Percentiles rank a stretch among this genome's conserved stretches.
These are phyloP conservation scores for Cladosporium sp. DNA, from an alignment of 2,329 filamentous ascomycete species.

Conservation along the genomic window DNA sequence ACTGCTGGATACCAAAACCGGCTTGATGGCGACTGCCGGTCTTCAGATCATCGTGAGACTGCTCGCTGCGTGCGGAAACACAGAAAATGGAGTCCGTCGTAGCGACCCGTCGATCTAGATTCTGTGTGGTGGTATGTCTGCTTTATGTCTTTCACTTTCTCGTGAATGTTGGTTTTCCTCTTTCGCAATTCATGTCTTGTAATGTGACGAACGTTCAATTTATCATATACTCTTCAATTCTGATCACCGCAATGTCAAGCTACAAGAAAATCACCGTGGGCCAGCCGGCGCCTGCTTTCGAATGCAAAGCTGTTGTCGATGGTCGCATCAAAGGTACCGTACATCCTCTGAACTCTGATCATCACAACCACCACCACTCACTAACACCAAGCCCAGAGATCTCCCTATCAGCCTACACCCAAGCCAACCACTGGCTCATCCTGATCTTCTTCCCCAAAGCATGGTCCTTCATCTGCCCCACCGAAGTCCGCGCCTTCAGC, in stretches of 20 bases:
- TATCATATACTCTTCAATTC: neutral
- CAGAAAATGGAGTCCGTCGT: neutral
- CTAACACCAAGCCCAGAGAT: slow-evolving; percentile 26
- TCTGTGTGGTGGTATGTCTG: neutral
- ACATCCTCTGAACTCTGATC: neutral
- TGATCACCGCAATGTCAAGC: slow-evolving; percentile 13
- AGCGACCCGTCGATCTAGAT: too few species aligned
- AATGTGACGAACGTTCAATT: neutral
- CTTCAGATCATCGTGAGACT: neutral
- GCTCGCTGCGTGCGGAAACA: slow-evolving; percentile 6
- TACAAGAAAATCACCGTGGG: slow-evolving; percentile 28
- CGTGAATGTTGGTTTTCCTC: neutral
- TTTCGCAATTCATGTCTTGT: neutral
- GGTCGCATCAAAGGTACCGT: slow-evolving; percentile 32
- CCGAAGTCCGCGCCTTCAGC: slow-evolving; percentile 66
- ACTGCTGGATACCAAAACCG: neutral
- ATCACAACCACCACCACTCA: neutral
- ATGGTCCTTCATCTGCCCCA: slow-evolving; percentile 68
- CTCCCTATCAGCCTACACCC: slow-evolving; percentile 32
- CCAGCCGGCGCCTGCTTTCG: slow-evolving; percentile 33
- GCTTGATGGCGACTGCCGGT: neutral
- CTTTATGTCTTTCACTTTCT: neutral
- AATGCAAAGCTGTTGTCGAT: slow-evolving; percentile 32
- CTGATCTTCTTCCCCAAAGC: slow-evolving; percentile 68
- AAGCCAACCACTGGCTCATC: slow-evolving; percentile 57